Conservation (phyloP, 306 rosid genomes). For the Quercus rubra region DNA sequence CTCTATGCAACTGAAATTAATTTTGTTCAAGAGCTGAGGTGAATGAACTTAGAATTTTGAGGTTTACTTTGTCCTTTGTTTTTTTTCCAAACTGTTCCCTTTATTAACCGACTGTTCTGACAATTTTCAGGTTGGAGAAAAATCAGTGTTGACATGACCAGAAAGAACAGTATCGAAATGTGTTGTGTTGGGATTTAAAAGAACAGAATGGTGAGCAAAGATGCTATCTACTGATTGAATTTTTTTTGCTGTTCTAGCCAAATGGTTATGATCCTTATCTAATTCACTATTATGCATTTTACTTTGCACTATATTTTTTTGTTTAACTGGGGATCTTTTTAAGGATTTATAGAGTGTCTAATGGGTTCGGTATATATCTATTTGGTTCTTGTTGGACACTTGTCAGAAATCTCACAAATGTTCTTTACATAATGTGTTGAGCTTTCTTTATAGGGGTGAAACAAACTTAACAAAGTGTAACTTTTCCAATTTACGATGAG, state of each 20-base stretch:
- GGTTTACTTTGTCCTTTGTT: not conserved
- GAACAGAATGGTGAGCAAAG: not conserved
- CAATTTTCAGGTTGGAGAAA: not conserved
- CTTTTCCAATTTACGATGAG: not conserved
- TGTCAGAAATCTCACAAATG: not conserved
- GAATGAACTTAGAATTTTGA: not conserved
- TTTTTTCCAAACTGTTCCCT: not conserved
- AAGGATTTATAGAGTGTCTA: not conserved
- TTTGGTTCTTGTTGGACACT: not conserved
- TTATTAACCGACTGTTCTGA: not conserved
- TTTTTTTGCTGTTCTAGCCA: not conserved
- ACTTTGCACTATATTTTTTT: not conserved
- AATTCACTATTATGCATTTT: too few relatives aligned
- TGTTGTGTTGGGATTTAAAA: not conserved
- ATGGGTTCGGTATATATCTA: not conserved
- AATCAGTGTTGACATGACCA: not conserved
- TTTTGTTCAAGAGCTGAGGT: not conserved
- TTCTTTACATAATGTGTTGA: not conserved
- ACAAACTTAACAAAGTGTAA: not conserved
- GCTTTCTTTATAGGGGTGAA: not conserved
- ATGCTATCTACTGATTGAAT: not conserved
- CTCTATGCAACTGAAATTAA: not conserved
- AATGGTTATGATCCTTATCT: not conserved
- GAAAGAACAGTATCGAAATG: not conserved
- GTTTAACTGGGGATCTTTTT: not conserved